Conservation (phyloP, 1,284 basidiomycete species). For the Tilletia setariae region DNA sequence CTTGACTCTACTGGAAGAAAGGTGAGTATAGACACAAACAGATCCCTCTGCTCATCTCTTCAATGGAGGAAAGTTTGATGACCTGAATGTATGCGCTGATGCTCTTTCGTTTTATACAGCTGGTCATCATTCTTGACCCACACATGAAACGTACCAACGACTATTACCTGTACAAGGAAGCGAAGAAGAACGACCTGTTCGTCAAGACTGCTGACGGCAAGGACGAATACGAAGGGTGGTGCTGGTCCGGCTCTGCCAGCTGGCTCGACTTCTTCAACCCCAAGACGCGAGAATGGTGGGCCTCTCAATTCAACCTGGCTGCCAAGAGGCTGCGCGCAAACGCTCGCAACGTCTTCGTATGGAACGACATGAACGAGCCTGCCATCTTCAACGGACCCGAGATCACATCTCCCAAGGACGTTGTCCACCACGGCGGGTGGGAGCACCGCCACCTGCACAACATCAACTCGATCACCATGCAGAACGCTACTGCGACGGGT, state of each 20-base stretch:
- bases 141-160: no score
- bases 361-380: no score
- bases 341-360: conserved; percentile 64
- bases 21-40: no score
- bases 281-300: conserved; percentile 84
- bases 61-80: conserved; percentile 87
- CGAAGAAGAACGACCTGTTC: conserved; percentile 74
- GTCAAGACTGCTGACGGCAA: conserved; percentile 74
- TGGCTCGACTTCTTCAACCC: no score
- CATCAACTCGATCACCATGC: conserved; percentile 66
- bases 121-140: no score
- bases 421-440: conserved; percentile 87
- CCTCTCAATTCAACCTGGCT: conserved; percentile 36
- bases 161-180: no score
- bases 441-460: conserved; percentile 96
- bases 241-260: no score
- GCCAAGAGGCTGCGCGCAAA: conserved; percentile 44
- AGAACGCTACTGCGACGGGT: conserved; percentile 78
- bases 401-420: no score
- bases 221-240: conserved; percentile 93
- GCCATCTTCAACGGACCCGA: no score
- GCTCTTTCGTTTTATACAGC: conserved; percentile 62
- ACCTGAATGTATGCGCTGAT: conserved; percentile 66
- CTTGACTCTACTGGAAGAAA: no score
- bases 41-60: conserved; percentile 98